These are phyloP conservation scores for Nitzschia sp. DNA, from an alignment of 108 stramenopile species.

Conservation along the genomic window DNA sequence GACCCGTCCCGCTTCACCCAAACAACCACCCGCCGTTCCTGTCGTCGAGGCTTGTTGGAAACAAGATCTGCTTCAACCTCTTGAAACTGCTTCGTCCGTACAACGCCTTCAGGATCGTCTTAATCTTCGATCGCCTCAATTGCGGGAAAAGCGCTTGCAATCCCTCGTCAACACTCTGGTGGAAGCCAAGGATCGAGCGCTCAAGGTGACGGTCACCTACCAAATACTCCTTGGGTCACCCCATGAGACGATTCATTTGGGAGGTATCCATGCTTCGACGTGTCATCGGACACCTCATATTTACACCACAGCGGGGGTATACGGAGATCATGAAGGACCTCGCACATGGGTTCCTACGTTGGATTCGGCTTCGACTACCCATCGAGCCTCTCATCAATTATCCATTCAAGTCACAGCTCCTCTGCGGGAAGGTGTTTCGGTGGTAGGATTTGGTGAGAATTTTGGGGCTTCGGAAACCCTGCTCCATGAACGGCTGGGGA, in stretches of 20 bases:
- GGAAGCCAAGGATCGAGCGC: slow-evolving; percentile 22
- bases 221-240: slow-evolving; percentile 28
- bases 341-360: slow-evolving; percentile 78
- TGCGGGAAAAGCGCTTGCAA: slow-evolving; percentile 36
- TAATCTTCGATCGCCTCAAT: slow-evolving; percentile 27
- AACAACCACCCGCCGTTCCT: background rate
- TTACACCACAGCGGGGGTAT: slow-evolving; percentile 71
- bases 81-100: background rate
- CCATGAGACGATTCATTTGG: slow-evolving; percentile 29
- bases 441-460: slow-evolving; percentile 72
- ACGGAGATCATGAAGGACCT: slow-evolving; percentile 83
- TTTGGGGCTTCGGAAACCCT: slow-evolving; percentile 57
- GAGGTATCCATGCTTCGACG: slow-evolving; percentile 48
- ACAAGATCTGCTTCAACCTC: slow-evolving; percentile 32
- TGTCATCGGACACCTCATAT: slow-evolving; percentile 59
- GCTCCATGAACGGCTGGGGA: slow-evolving; percentile 41
- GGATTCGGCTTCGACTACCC: slow-evolving; percentile 71
- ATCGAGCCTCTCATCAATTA: slow-evolving; percentile 69
- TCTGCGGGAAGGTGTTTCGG: slow-evolving; percentile 56
- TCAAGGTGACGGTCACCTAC: slow-evolving; percentile 43
- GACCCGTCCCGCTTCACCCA: background rate
- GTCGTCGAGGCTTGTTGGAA: slow-evolving; percentile 51
- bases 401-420: slow-evolving; percentile 62
- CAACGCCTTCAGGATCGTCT: slow-evolving; percentile 31
- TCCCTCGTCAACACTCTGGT: slow-evolving; percentile 38